Percentiles rank a stretch among this genome's conserved stretches.
phyloP scores from a whole-genome alignment of 495 filamentous ascomycete species.

The Penicillium manginii region DNA sequence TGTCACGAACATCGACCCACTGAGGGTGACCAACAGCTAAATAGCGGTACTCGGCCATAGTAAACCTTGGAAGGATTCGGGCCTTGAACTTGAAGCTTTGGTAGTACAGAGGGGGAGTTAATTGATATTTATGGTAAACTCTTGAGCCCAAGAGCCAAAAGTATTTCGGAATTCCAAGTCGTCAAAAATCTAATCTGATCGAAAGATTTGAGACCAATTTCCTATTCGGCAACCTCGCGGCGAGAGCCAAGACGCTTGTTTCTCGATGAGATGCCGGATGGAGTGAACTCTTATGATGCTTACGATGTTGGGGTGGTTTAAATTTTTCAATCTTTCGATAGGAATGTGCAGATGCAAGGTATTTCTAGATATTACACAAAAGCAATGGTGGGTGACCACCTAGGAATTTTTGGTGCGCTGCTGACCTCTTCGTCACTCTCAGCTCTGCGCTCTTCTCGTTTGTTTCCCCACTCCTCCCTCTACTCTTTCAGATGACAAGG shows the following conservation, averaged over 20 bases:
- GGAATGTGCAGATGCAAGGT: slow-evolving; percentile 29
- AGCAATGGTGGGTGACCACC: slow-evolving; percentile 21
- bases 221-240: not conserved
- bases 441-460: slow-evolving; percentile 9
- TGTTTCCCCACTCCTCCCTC: not conserved
- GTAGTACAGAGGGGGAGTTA: not conserved
- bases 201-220: slow-evolving; percentile 3
- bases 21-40: slow-evolving; percentile 18
- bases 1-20: slow-evolving; percentile 19
- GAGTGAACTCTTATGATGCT: not conserved
- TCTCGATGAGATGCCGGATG: slow-evolving; percentile 3
- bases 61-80: not conserved
- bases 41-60: slow-evolving; percentile 20
- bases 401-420: slow-evolving; percentile 22
- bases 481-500: not conserved
- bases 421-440: slow-evolving; percentile 16
- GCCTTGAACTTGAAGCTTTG: not conserved
- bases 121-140: not conserved
- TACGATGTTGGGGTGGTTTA: not conserved
- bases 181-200: slow-evolving; percentile 11
- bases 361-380: slow-evolving; percentile 32
- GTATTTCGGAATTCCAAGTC: too few species aligned
- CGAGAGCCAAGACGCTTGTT: slow-evolving; percentile 8
- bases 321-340: slow-evolving; percentile 17
- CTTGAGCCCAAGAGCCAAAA: not conserved